Conservation (phyloP, 108 stramenopile genomes). For the Stephanodiscus triporus region DNA sequence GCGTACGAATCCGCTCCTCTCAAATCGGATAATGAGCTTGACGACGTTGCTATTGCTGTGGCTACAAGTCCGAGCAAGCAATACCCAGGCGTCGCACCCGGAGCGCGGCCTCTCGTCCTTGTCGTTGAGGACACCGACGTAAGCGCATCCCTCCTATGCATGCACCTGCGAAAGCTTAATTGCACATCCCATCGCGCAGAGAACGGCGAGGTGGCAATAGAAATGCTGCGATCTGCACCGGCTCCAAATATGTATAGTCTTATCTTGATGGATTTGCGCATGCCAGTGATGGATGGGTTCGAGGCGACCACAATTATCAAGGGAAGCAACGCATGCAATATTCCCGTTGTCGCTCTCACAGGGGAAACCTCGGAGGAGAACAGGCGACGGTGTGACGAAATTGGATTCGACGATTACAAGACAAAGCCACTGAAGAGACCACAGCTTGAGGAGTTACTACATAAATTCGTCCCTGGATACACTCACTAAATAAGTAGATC, state of each 20-base stretch:
- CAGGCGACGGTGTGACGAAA: slow-evolving; percentile 33
- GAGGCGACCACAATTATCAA: slow-evolving; percentile 57
- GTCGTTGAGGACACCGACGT: slow-evolving; percentile 65
- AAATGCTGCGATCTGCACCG: slow-evolving; percentile 49
- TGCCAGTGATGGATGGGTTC: slow-evolving; percentile 80
- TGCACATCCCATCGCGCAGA: slow-evolving; percentile 42
- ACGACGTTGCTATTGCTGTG: not conserved
- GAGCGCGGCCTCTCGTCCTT: slow-evolving; percentile 49
- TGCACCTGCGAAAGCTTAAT: slow-evolving; percentile 24
- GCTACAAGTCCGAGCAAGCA: slow-evolving; percentile 3
- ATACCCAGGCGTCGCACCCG: slow-evolving; percentile 42
- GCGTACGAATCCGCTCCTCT: not conserved
- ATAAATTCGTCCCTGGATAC: not conserved
- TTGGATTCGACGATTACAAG: slow-evolving; percentile 54
- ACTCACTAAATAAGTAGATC: not conserved
- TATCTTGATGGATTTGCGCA: slow-evolving; percentile 73
- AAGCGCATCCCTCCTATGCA: slow-evolving; percentile 45
- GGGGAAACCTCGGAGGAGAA: slow-evolving; percentile 43
- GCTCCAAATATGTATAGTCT: slow-evolving; percentile 43
- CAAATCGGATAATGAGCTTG: slow-evolving; percentile 15
- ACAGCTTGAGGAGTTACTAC: slow-evolving; percentile 26
- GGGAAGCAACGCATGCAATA: slow-evolving; percentile 25
- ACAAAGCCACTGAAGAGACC: slow-evolving; percentile 47
- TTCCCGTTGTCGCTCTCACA: slow-evolving; percentile 55
- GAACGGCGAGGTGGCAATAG: slow-evolving; percentile 62